Conservation (phyloP, 371 early-diverging fungal genomes). For the Dichotomocladium elegans region DNA sequence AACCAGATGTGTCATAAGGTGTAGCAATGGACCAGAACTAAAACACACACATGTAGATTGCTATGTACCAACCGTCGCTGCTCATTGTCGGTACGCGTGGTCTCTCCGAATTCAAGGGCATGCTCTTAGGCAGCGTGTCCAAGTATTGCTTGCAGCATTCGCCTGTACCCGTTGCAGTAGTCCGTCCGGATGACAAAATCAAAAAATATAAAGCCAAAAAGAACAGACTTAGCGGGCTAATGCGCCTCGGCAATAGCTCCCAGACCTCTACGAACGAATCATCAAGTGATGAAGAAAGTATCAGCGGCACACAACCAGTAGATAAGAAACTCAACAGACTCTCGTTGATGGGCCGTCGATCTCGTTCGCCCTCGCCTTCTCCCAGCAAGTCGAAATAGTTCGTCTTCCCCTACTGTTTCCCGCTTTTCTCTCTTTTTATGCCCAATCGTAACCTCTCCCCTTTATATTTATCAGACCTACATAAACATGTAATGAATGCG, state of each 20-base stretch:
- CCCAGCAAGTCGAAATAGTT: constrained; percentile 8
- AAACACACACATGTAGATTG: constrained; percentile 25
- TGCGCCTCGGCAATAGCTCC: constrained; percentile 27
- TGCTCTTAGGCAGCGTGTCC: constrained; percentile 53
- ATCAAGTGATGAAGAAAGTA: constrained; percentile 18
- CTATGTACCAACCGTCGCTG: constrained; percentile 55
- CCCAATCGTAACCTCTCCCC: too few species aligned
- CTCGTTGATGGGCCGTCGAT: constrained; percentile 35
- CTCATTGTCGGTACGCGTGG: constrained; percentile 59
- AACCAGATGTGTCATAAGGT: not conserved
- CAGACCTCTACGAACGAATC: constrained; percentile 21
- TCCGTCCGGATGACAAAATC: constrained; percentile 49
- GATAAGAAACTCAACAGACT: constrained; percentile 30
- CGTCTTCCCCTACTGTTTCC: too few species aligned
- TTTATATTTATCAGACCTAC: too few species aligned
- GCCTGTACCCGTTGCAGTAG: constrained; percentile 55
- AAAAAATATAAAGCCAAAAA: constrained; percentile 47
- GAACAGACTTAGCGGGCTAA: constrained; percentile 41
- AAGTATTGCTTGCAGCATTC: constrained; percentile 59
- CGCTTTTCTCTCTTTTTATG: too few species aligned
- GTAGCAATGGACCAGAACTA: not conserved
- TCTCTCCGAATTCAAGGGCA: constrained; percentile 52
- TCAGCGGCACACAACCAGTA: not conserved
- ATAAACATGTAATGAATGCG: too few species aligned
- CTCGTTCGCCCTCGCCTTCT: constrained; percentile 35